Evolutionary conservation across 2,329 filamentous ascomycete species (phyloP), one percentile per base, ranked within the genome.

Genomic region (Alternaria gaisen): DNA sequence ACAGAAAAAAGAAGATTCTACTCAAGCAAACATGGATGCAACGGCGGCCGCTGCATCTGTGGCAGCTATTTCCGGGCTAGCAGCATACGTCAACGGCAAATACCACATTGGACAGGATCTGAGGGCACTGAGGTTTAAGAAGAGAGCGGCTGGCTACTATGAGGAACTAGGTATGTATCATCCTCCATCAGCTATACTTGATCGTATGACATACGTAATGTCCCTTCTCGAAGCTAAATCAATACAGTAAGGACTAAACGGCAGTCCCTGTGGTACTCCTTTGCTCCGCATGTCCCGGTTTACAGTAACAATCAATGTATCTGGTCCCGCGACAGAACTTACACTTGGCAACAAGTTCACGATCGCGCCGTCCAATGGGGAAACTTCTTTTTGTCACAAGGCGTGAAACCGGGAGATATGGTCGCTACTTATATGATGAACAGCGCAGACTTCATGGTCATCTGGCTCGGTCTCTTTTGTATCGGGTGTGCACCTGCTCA

Each of bases 401-500:
- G 87, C 2, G 85, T 91, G n/a, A 80, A 83, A 66, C 84, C 85
- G 0, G 84, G 85, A 1, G 86, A 91, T 18, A 79, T 90, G 10
- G 88, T 91, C 0, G 87, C 83, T 2, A 81, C 91, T 24, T 91
- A 89, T 74, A 84, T 91, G 70, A 83, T 83, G 68, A 92, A 92
- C 74, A 86, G 85, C 6, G 83, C 87, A 0, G 88, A 91, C 53
- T 91, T 91, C 66, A 71, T 89, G 9, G 85, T 90, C 40, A 85
- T 86, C 4, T 90, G 88, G 89, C 71, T 91, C 36, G 89, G 85
- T 0, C 77, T 90, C 3, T 85, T 86, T 81, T 85, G 87, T 20
- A 86, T 91, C 53, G 90, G 90, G 1, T 87, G 87, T 30, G 88
- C 87, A 0, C 90, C 90, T 0, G 89, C 90, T 1, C 84, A 90